A percentile compares a stretch with the other conserved stretches of the same genome.
Evolutionary conservation across 345 rosid species (phyloP).

Genomic region (Alliaria petiolata): DNA sequence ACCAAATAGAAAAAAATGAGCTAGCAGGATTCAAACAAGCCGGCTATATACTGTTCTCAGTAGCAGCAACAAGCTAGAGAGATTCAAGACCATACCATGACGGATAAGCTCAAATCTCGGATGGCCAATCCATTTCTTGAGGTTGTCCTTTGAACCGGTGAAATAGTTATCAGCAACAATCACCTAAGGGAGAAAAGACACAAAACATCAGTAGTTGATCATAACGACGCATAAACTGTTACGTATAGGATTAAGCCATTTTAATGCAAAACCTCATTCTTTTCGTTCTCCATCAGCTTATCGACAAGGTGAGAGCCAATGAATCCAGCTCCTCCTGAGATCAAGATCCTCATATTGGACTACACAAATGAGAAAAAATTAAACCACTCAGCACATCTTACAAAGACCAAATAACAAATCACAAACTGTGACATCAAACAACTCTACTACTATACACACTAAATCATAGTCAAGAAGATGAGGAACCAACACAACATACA

Average conservation of each 20-base stretch:
- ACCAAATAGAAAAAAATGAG: neutral
- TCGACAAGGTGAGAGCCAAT: conserved; percentile 96
- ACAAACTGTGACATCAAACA: neutral
- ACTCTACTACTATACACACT: neutral
- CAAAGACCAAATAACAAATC: neutral
- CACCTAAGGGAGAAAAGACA: conserved; percentile 42
- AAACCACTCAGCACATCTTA: neutral
- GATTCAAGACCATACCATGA: conserved; percentile 54
- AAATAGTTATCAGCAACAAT: conserved; percentile 90
- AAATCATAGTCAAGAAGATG: neutral
- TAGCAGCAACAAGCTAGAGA: neutral
- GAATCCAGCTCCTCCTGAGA: conserved; percentile 97
- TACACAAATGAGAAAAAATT: conserved; percentile 29
- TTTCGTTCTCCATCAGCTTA: conserved; percentile 85
- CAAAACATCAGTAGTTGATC: neutral
- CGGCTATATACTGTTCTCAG: neutral
- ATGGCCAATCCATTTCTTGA: conserved; percentile 84
- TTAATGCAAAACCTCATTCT: conserved; percentile 69
- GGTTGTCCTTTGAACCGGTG: conserved; percentile 89
- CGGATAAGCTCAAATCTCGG: conserved; percentile 97
- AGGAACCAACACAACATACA: neutral
- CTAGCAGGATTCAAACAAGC: no score
- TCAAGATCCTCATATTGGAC: conserved; percentile 96
- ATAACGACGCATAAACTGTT: neutral
- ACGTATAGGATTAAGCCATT: neutral